Conservation (phyloP, 495 filamentous ascomycete genomes). For the Aspergillus homomorphus region DNA sequence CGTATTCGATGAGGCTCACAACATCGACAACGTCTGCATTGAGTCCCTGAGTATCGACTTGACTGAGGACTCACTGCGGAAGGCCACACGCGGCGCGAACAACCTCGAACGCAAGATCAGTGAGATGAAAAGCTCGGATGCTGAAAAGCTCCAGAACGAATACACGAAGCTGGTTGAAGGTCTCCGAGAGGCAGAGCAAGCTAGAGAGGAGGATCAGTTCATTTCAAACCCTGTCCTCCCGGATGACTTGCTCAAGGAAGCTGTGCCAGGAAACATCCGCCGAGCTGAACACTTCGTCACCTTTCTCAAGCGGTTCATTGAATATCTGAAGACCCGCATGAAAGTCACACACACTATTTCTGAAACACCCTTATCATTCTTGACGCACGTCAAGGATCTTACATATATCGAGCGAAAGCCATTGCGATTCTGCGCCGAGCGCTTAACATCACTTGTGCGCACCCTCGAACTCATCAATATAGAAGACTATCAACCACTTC, state of each 20-base stretch:
- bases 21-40: constrained; percentile 99
- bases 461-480: constrained; percentile 97
- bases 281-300: constrained; percentile 94
- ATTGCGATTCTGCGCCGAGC: constrained; percentile 90
- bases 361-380: constrained; percentile 91
- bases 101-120: constrained; percentile 86
- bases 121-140: constrained; percentile 90
- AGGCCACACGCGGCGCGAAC: constrained; percentile 81
- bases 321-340: constrained; percentile 98
- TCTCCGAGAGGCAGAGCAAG: constrained; percentile 80
- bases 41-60: constrained; percentile 96
- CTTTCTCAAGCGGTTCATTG: constrained; percentile 93
- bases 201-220: constrained; percentile 87
- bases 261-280: constrained; percentile 93
- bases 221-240: constrained; percentile 78
- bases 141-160: constrained; percentile 88
- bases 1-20: constrained; percentile 98
- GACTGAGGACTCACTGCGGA: constrained; percentile 87
- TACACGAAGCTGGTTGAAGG: constrained; percentile 96
- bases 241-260: constrained; percentile 60
- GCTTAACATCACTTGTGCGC: constrained; percentile 88
- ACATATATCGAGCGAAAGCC: constrained; percentile 98
- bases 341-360: constrained; percentile 96
- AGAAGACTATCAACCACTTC: constrained; percentile 93
- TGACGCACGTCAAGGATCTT: constrained; percentile 88